Base-by-base conservation (phyloP, 306 rosid species). In the Quillaja saponaria region DNA sequence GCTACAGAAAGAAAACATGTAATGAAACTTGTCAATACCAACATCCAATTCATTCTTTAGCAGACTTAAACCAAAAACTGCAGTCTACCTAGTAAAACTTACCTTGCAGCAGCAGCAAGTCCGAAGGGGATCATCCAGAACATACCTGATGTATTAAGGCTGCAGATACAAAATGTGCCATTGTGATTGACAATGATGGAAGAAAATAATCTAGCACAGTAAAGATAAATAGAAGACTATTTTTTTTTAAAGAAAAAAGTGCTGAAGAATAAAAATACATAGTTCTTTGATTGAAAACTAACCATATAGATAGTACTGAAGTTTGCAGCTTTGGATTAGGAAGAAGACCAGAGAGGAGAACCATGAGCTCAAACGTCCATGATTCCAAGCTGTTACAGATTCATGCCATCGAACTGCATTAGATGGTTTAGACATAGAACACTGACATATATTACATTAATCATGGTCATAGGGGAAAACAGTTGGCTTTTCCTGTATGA, bases 51-150 rank as follows among this genome's bases (percentile, higher is more conserved):
- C n/a, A n/a, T n/a, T n/a, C n/a, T n/a, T n/a, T n/a, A n/a, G n/a
- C n/a, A n/a, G n/a, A n/a, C n/a, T n/a, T n/a, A n/a, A n/a, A n/a
- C n/a, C n/a, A n/a, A n/a, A 4, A 44, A 7, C n/a, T 44, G 5
- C n/a, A 44, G 5, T 7, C 3, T 44, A 44, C 3, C 7, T 5
- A 13, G 4, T 10, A 31, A 40, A 0, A 4, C 19, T 16, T 55
- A 82, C 87, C 84, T 79, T 44, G 68, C 65, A 34, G 84, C 82
- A 48, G 68, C 42, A 70, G 84, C 66, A 13, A 82, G 74, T 57
- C 82, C 80, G 46, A 62, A 82, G 16, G 85, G 78, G 71, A 82
- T 73, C 80, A 73, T 82, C 85, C 88, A 82, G 58, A 73, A 68
- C 2, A 44, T 40, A 41, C 73, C 53, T 11, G 44, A 75, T n/a